Base-by-base conservation (phyloP, 306 rosid species). In the Medicago arabica region DNA sequence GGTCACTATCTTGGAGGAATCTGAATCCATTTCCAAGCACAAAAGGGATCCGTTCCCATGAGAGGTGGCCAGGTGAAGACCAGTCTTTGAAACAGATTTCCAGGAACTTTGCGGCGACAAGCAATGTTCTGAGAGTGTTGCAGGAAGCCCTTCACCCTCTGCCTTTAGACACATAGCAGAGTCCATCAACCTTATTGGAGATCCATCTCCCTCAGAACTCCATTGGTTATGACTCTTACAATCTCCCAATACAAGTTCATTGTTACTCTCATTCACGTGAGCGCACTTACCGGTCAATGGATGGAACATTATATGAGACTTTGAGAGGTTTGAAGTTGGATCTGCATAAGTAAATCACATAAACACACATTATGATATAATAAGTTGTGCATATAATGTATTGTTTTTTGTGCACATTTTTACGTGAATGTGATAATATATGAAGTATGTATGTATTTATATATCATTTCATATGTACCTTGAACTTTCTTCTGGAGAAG, bases 11-110 rank as follows among this genome's bases (percentile, higher is more conserved):
- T 54, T 17, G 57, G 85, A 44, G 12, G 83, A 65, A 23, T 81
- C 53, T 15, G 57, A 39, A 15, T 84, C 64, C 17, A 11, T 71
- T 9, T 80, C 80, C 66, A 87, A 59, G 72, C 87, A 84, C 49
- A 82, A 23, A 10, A 55, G 17, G 0, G 69, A 36, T 5, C 81
- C 80, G 0, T 58, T 38, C 51, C 69, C 76, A 11, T 71, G 55
- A 13, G 12, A 13, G 71, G 88, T 65, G n/a, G 85, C 85, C n/a
- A 85, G 73, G 64, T 82, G 90, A 78, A 88, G 92, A 72, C 47
- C 82, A 38, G 49, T 28, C 36, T 2, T 25, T 3, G 86, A 84
- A 53, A 78, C 78, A 18, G 59, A 31, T 21, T 16, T 82, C 86
- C 90, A 86, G 1, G 78, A 28, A 79, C 84, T 86, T 18, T 81